Evolutionary conservation across 306 rosid species (phyloP).

Genomic region (Fragaria vesca): DNA sequence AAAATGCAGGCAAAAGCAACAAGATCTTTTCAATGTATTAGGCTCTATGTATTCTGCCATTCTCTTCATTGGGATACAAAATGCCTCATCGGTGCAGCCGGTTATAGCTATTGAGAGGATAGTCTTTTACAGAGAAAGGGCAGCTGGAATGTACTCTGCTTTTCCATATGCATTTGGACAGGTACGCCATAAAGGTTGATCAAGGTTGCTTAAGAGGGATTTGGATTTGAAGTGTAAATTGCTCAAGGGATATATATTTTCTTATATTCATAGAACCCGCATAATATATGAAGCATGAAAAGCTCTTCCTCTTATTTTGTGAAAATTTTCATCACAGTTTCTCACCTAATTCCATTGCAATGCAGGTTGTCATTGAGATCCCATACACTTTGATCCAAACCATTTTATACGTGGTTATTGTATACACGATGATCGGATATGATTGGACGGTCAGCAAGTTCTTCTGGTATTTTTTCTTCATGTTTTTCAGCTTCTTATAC

Average conservation of each 20-base stretch:
- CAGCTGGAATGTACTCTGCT: conserved; percentile 20
- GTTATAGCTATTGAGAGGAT: conserved; percentile 66
- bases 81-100: conserved; percentile 58
- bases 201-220: neutral
- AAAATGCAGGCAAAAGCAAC: conserved; percentile 47
- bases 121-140: conserved; percentile 73
- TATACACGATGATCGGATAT: conserved; percentile 26
- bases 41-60: conserved; percentile 74
- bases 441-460: conserved; percentile 13
- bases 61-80: conserved; percentile 62
- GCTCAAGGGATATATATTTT: neutral
- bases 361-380: conserved; percentile 13
- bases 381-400: conserved; percentile 28
- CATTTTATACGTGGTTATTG: conserved; percentile 13
- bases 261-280: neutral
- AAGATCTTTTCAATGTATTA: conserved; percentile 64
- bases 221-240: neutral
- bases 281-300: neutral
- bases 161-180: conserved; percentile 77
- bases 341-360: neutral
- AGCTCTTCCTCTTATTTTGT: neutral
- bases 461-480: conserved; percentile 14
- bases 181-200: conserved; percentile 29
- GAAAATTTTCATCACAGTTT: neutral
- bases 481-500: conserved; percentile 13